Evolutionary conservation across 2,329 filamentous ascomycete species (phyloP), one percentile per base, ranked within the genome.

Genomic region (Plenodomus tracheiphilus): DNA sequence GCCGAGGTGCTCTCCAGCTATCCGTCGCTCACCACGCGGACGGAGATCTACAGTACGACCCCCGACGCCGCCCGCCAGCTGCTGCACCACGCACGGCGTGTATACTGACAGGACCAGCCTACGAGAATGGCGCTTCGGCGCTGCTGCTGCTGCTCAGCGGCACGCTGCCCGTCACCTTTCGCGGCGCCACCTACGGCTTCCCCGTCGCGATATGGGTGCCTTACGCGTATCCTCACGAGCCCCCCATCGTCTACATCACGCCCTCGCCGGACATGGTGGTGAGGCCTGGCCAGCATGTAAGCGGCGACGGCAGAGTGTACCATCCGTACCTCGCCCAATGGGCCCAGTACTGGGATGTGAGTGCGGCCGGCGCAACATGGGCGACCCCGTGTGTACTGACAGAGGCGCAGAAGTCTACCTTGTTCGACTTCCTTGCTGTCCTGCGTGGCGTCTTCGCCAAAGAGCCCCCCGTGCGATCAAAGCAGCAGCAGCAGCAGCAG

Each of bases 241-340:
- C 91, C 0, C 94, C 94, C 1, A 81, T 97, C 39, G 84, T 88
- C 49, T 97, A 96, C 71, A 90, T 97, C 36, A 92, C 86, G 6
- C 92, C 94, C 2, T 90, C 89, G 4, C 87, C 89, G 58, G 88
- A 85, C 56, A 97, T 99, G 91, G 76, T 88, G 58, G 87, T 99
- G 36, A 83, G 93, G 17, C 91, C 92, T 1, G 94, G 94, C 0
- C 94, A 99, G 69, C 91, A 99, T 77, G 91, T 99, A 51, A 91
- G 94, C 66, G 86, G 89, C 4, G 93, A 97, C 65, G 94, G 94
- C 20, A 87, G 89, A 69, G 84, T 97, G 56, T 99, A 97, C 70
- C 94, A 99, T 70, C 94, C 94, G 32, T 99, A 97, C 71, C 78
- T 99, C 39, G 89, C 91, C 25, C 86, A 91, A 54, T 99, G 94